Conservation (phyloP, 75 land plant genomes). For the Sequoiadendron giganteum region DNA sequence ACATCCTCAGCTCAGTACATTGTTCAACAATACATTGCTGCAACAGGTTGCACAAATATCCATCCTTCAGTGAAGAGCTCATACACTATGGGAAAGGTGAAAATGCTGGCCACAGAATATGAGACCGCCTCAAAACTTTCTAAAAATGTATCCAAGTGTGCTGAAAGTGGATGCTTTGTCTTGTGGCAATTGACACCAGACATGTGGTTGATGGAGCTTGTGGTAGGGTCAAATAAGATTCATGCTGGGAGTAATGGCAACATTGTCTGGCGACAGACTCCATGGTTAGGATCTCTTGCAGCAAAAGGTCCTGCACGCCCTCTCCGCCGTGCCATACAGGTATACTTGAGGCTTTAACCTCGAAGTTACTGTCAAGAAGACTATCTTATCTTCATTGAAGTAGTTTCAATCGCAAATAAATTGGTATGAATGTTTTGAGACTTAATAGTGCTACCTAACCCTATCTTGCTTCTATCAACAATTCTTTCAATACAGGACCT, state of each 20-base stretch:
- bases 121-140: conserved; percentile 34
- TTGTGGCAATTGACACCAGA: conserved; percentile 76
- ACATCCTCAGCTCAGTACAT: conserved; percentile 69
- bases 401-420: background rate
- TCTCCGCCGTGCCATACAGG: conserved; percentile 77
- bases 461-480: too few relatives aligned
- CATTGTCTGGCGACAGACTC: conserved; percentile 72
- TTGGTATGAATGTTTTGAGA: background rate
- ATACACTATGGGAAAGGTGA: conserved; percentile 58
- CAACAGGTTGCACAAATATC: conserved; percentile 59
- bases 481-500: background rate
- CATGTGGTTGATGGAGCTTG: conserved; percentile 76
- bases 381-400: background rate
- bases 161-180: conserved; percentile 67
- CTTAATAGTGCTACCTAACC: background rate
- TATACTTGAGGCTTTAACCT: conserved; percentile 3
- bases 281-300: conserved; percentile 74
- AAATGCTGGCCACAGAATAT: conserved; percentile 58
- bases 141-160: conserved; percentile 19
- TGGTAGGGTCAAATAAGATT: conserved; percentile 53
- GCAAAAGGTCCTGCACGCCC: conserved; percentile 81
- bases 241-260: conserved; percentile 77
- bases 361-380: too few relatives aligned
- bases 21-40: conserved; percentile 73
- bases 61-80: conserved; percentile 29